These are phyloP conservation scores for Peronospora destructor DNA, from an alignment of 352 stramenopile genomes.

Conservation along the genomic window DNA sequence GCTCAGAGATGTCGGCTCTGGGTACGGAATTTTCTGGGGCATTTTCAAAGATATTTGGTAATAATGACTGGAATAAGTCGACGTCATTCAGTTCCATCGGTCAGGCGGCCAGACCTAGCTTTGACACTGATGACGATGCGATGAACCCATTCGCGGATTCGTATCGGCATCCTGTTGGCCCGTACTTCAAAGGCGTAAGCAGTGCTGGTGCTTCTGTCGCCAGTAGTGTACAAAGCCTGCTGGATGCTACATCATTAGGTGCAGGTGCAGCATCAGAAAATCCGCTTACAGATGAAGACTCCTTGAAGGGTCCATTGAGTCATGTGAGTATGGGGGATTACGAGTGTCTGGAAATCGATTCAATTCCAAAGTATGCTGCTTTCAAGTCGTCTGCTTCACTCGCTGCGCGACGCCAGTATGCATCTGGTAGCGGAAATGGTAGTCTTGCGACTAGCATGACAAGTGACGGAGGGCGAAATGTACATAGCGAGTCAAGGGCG, in stretches of 20 bases:
- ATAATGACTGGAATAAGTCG: slow-evolving; percentile 11
- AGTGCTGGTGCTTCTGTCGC: slow-evolving; percentile 17
- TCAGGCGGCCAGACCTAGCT: slow-evolving; percentile 3
- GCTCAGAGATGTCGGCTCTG: slow-evolving; percentile 26
- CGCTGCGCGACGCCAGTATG: slow-evolving; percentile 17
- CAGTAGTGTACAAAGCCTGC: slow-evolving; percentile 20
- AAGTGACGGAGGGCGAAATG: slow-evolving; percentile 22
- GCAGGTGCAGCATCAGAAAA: slow-evolving; percentile 5
- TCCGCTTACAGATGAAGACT: slow-evolving; percentile 20
- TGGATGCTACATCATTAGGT: slow-evolving; percentile 7
- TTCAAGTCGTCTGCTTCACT: slow-evolving; percentile 49
- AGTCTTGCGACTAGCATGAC: slow-evolving; percentile 20
- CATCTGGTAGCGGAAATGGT: slow-evolving; percentile 7
- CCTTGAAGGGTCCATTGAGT: slow-evolving; percentile 29
- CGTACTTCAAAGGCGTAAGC: slow-evolving; percentile 12
- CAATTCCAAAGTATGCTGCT: slow-evolving; percentile 65
- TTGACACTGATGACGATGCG: slow-evolving; percentile 44
- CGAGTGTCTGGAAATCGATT: slow-evolving; percentile 65
- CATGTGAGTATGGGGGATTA: slow-evolving; percentile 58
- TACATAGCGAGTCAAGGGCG: slow-evolving; percentile 16
- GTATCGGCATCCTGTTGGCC: slow-evolving; percentile 39
- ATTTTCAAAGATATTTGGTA: slow-evolving; percentile 30
- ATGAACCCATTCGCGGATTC: slow-evolving; percentile 63
- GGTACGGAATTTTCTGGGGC: slow-evolving; percentile 24
- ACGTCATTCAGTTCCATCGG: slow-evolving; percentile 3